Evolutionary conservation across 768 basidiomycete genomes (phyloP).

Genomic region (Hygrocybe coccinea): DNA sequence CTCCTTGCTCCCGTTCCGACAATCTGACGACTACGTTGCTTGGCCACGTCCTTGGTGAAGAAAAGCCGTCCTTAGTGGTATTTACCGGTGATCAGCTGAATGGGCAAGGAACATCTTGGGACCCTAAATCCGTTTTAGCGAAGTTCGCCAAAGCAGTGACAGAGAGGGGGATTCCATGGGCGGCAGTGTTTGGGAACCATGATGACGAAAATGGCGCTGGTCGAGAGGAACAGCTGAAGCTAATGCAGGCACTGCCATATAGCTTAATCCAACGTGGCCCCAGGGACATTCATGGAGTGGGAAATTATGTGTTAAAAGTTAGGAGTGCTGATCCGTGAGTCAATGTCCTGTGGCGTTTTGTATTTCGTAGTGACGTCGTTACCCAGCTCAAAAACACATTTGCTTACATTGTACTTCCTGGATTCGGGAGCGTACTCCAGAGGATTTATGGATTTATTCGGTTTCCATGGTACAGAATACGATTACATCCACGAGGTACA

Average conservation of each 20-base stretch:
- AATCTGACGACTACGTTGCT: conserved; percentile 74
- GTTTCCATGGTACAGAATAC: conserved; percentile 65
- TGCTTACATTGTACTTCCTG: conserved; percentile 88
- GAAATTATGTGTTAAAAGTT: conserved; percentile 88
- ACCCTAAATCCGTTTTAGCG: conserved; percentile 78
- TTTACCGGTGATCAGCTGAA: conserved; percentile 94
- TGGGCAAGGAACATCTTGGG: conserved; percentile 87
- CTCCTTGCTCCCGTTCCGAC: conserved; percentile 61
- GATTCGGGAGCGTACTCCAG: conserved; percentile 79
- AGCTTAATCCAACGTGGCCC: conserved; percentile 80
- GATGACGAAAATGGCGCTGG: conserved; percentile 68
- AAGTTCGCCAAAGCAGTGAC: conserved; percentile 82
- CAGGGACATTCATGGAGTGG: conserved; percentile 78
- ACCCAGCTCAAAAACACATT: conserved; percentile 72
- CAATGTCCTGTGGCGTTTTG: neutral
- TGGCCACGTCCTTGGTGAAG: conserved; percentile 61
- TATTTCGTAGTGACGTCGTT: neutral
- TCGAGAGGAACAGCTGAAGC: conserved; percentile 60
- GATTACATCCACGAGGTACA: conserved; percentile 75
- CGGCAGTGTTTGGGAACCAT: conserved; percentile 92
- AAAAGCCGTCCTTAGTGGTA: conserved; percentile 88
- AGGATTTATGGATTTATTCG: conserved; percentile 57
- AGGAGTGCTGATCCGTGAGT: conserved; percentile 79
- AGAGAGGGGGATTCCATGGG: conserved; percentile 79
- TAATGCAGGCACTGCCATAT: conserved; percentile 80